These are phyloP conservation scores for Cicer cuneatum DNA, from an alignment of 306 rosid species.

Conservation along the genomic window DNA sequence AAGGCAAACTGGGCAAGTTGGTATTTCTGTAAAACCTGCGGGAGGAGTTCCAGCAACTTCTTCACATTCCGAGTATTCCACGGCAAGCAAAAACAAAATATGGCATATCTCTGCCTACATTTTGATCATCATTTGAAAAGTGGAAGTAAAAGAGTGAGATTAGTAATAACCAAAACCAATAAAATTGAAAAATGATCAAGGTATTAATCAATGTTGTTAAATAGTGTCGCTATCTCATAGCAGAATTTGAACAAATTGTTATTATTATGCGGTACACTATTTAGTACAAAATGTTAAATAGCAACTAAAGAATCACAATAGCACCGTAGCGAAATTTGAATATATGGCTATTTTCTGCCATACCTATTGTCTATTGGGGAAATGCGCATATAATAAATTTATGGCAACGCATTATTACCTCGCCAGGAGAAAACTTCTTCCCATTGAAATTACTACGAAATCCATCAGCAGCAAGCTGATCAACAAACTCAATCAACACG, in stretches of 20 bases:
- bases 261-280: too few species aligned
- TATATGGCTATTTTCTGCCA: too few species aligned
- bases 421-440: conserved; percentile 73
- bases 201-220: neutral
- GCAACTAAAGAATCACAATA: too few species aligned
- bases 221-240: too few species aligned
- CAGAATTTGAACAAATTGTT: too few species aligned
- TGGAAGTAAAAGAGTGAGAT: neutral
- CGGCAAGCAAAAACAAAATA: conserved; percentile 69
- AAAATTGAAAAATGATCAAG: neutral
- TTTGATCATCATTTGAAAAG: conserved; percentile 24
- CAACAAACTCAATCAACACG: conserved; percentile 64
- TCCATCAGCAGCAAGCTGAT: conserved; percentile 58
- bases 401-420: conserved; percentile 55
- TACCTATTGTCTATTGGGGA: neutral
- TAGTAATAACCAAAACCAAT: conserved; percentile 8
- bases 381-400: neutral
- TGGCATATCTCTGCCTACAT: conserved; percentile 92
- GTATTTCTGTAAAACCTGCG: conserved; percentile 73
- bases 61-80: conserved; percentile 81
- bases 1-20: conserved; percentile 94
- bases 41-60: conserved; percentile 84
- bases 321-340: too few species aligned
- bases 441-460: conserved; percentile 72
- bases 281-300: too few species aligned